Evolutionary conservation across 495 filamentous ascomycete genomes (phyloP), one percentile per base, ranked within the genome.

Genomic region (Astrothelium macrocarpum): DNA sequence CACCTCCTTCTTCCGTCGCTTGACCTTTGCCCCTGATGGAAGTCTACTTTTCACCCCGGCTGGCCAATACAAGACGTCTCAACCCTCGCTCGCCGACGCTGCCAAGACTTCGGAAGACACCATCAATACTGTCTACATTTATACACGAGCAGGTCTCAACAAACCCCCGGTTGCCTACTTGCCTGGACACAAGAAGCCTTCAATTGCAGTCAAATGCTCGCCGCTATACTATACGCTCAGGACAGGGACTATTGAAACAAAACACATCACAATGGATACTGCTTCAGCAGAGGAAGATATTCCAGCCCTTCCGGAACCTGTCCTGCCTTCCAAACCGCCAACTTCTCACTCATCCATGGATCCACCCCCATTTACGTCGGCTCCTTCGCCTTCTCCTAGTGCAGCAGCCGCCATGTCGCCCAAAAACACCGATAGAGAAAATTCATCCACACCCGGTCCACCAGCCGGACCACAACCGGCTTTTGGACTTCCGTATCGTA

Each of bases 71-170:
- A 92, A 95, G 72, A 88, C 86, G 1, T 84, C 90, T 53, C 84
- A 90, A 67, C 81, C 87, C 45, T 80, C 81, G n/a, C 68, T 79
- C 10, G 75, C 76, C 11, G 91, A 96, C 56, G 80, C 85, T 32
- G 74, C 78, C 1, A 95, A 91, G 74, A 81, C 83, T 1, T 80
- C 82, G 0, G 92, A 91, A 65, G 93, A 99, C 45, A 80, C 96
- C 42, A 90, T 88, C 75, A 99, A 99, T 71, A 99, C 95, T 0
- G 95, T 97, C 31, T 99, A 97, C 75, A 90, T 99, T 56, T 99
- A 99, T 72, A 97, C 93, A 0, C 83, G 95, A 64, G 95, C 91
- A 20, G 95, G 95, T 14, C 89, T 99, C 69, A 97, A 96, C 74
- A 97, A 93, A 72, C 91, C 95, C 16, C 95, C 95, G 18, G 89